These are phyloP conservation scores for Pyronema domesticum DNA, from an alignment of 495 filamentous ascomycete genomes.

Conservation along the genomic window DNA sequence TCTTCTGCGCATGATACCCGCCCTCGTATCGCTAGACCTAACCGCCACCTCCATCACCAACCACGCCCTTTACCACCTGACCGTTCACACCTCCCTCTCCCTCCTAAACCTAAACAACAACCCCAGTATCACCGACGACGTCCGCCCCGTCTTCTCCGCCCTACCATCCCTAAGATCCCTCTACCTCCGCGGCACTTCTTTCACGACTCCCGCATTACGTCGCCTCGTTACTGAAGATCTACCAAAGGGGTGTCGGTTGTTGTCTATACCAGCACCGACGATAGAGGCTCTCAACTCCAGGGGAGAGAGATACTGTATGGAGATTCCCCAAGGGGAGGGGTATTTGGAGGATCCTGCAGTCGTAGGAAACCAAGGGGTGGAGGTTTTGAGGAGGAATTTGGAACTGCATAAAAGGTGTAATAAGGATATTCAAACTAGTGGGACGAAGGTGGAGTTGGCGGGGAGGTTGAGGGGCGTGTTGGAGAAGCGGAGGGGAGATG, in stretches of 20 bases:
- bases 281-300: conserved; percentile 19
- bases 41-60: conserved; percentile 14
- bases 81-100: conserved; percentile 19
- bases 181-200: conserved; percentile 24
- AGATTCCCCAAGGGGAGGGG: conserved; percentile 17
- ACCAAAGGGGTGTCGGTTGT: conserved; percentile 17
- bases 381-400: conserved; percentile 23
- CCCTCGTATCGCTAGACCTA: conserved; percentile 16
- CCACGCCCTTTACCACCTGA: conserved; percentile 19
- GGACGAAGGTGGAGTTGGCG: conserved; percentile 21
- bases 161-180: conserved; percentile 16
- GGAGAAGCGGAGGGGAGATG: conserved; percentile 20
- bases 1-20: conserved; percentile 19
- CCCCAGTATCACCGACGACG: conserved; percentile 21
- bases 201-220: conserved; percentile 25
- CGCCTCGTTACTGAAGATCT: conserved; percentile 19
- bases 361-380: conserved; percentile 14
- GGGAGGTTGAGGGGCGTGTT: conserved; percentile 18
- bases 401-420: conserved; percentile 23
- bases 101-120: conserved; percentile 23
- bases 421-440: conserved; percentile 18
- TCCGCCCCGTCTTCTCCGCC: conserved; percentile 20
- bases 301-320: conserved; percentile 12
- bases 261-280: conserved; percentile 20
- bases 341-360: conserved; percentile 19